Evolutionary conservation across 352 stramenopile species (phyloP), one percentile per base, ranked within the genome.

Genomic region (Pythium insidiosum): DNA sequence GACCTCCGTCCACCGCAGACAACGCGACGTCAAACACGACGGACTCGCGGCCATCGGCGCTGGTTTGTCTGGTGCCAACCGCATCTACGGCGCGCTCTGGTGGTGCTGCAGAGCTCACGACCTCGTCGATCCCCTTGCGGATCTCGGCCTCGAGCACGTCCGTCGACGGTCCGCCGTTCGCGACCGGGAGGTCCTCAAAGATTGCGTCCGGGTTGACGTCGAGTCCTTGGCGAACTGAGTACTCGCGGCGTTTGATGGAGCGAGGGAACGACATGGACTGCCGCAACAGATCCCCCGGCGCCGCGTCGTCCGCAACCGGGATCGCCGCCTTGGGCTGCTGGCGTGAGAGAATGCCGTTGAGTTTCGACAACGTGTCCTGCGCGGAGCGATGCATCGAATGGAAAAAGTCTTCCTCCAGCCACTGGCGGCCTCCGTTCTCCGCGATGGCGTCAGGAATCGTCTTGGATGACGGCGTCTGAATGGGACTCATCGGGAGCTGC

Each of bases 201-300:
- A 88, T 88, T 20, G 51, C 66, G 53, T 88, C 71, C 13, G 61
- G 70, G 23, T 88, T 78, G 23, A 88, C 51, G 13, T 70, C 58
- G 15, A 72, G 59, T 3, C 33, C 31, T 11, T 42, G 47, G 9
- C 62, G 68, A 15, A 75, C 55, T 22, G 70, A 84, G 41, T 85
- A 85, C 35, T 86, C 68, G 7, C 75, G 70, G 23, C 63, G 60
- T 22, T 70, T 62, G 35, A 84, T 60, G 10, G 69, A 72, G 19
- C 66, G 61, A 3, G 61, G 60, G 61, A 88, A 75, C 2, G 75
- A 78, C 45, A 83, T 70, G 25, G 69, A 84, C 72, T 80, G 82
- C 23, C 53, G 47, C 20, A 56, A n/a, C 19, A 52, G 33, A 20
- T 41, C 41, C 20, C 43, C 26, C 6, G 30, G 20, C 6, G 34